Conservation (phyloP, 106 monocot species). For the Phalaenopsis equestris region DNA sequence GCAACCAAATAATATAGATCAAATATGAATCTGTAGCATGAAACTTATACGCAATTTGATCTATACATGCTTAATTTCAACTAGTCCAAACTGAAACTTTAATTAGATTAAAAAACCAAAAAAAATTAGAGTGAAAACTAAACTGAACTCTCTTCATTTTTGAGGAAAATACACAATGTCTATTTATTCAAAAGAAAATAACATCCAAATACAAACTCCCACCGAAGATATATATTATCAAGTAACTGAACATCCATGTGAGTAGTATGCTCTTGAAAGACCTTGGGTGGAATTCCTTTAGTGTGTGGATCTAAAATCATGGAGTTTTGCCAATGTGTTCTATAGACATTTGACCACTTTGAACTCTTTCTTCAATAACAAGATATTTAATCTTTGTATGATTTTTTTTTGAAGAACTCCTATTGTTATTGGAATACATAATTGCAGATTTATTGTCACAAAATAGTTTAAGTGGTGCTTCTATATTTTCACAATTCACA, state of each 20-base stretch:
- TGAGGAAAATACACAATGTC: too few relatives aligned
- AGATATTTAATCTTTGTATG: slow-evolving; percentile 3
- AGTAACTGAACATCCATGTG: neutral
- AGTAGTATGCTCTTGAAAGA: neutral
- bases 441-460: slow-evolving; percentile 7
- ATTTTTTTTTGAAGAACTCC: neutral
- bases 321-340: neutral
- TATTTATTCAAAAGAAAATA: neutral
- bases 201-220: neutral
- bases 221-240: neutral
- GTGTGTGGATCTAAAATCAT: neutral
- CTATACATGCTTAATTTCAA: neutral
- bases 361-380: slow-evolving; percentile 10
- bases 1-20: neutral
- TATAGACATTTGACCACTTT: neutral
- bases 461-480: slow-evolving; percentile 10
- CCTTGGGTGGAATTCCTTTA: neutral
- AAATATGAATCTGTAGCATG: neutral
- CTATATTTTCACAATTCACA: neutral
- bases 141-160: too few relatives aligned
- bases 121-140: too few relatives aligned
- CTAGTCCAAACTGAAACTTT: neutral
- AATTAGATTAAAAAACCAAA: neutral
- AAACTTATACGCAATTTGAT: neutral
- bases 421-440: neutral